Conservation (phyloP, 2,329 filamentous ascomycete species). For the Stachybotrys chlorohalonatus region DNA sequence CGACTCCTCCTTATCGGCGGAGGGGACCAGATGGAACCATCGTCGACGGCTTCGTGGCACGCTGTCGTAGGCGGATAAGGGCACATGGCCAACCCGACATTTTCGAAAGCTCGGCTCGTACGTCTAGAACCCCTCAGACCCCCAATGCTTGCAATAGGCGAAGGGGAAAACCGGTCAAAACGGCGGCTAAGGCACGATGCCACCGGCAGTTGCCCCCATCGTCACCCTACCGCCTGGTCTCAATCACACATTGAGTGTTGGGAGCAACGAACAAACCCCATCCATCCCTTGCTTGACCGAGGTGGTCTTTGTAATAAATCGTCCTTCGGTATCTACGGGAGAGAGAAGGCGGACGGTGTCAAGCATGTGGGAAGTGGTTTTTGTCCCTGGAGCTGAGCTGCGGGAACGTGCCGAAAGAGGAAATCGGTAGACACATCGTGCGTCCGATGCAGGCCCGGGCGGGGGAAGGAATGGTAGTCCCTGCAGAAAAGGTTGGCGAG, state of each 20-base stretch:
- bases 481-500: not conserved
- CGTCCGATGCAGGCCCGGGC: conserved; percentile 13
- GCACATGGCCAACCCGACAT: not conserved
- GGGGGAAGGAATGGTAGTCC: not conserved
- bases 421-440: conserved; percentile 21
- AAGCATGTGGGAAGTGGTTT: too few species aligned
- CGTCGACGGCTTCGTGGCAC: not conserved
- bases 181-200: too few species aligned
- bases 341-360: too few species aligned
- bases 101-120: not conserved
- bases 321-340: too few species aligned
- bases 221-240: too few species aligned
- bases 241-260: too few species aligned
- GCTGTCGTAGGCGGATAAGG: not conserved
- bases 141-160: too few species aligned
- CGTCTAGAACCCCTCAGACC: not conserved
- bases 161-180: too few species aligned
- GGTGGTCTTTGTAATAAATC: too few species aligned
- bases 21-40: not conserved
- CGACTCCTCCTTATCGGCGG: not conserved
- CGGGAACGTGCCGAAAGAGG: conserved; percentile 15
- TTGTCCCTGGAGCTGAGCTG: not conserved
- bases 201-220: too few species aligned
- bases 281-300: too few species aligned
- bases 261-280: too few species aligned